These are phyloP conservation scores for Hibiscus trionum DNA, from an alignment of 345 rosid genomes.

Conservation along the genomic window DNA sequence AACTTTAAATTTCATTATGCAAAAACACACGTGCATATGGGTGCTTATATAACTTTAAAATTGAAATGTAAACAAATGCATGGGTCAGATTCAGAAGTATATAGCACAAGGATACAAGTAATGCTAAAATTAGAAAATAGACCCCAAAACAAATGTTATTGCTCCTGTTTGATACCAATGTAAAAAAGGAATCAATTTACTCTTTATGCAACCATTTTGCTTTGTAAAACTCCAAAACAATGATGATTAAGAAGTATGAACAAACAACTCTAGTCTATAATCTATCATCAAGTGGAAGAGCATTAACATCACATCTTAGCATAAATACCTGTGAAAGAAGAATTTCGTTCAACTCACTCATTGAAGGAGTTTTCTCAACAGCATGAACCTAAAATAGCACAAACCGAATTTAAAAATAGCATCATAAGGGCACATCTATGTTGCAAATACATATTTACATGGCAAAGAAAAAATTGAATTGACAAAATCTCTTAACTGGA, in stretches of 20 bases:
- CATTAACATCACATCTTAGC: neutral
- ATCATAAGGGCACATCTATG: neutral
- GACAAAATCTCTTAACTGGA: neutral
- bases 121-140: neutral
- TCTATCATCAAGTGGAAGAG: neutral
- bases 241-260: neutral
- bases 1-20: neutral
- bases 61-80: neutral
- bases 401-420: slow-evolving; percentile 11
- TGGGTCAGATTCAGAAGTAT: neutral
- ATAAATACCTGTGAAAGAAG: slow-evolving; percentile 11
- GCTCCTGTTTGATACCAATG: neutral
- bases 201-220: neutral
- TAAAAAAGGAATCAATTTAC: neutral
- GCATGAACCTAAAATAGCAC: slow-evolving; percentile 58
- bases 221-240: neutral
- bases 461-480: neutral
- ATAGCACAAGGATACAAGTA: neutral
- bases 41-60: neutral
- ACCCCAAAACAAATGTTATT: neutral
- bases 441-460: neutral
- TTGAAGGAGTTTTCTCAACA: slow-evolving; percentile 89
- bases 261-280: neutral
- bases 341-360: slow-evolving; percentile 82
- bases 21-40: slow-evolving; percentile 3